Conservation (phyloP, 2,329 filamentous ascomycete species). For the Polychaeton citri region DNA sequence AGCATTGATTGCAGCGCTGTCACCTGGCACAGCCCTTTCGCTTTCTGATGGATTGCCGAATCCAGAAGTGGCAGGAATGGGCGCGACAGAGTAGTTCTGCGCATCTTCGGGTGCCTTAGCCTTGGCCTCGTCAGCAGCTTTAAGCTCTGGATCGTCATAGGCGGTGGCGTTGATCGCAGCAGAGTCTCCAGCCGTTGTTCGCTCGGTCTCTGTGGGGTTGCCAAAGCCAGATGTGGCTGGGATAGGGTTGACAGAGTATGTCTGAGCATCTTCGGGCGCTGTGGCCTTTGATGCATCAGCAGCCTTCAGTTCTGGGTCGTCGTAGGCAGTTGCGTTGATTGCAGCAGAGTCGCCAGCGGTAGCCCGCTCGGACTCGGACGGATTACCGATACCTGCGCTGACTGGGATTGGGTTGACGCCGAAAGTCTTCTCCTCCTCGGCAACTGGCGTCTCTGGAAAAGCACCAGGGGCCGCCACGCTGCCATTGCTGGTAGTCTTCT, state of each 20-base stretch:
- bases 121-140: constrained; percentile 51
- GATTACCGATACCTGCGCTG: constrained; percentile 54
- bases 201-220: constrained; percentile 44
- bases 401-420: constrained; percentile 45
- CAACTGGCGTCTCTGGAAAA: constrained; percentile 59
- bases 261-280: constrained; percentile 53
- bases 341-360: neutral
- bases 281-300: constrained; percentile 31
- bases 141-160: constrained; percentile 55
- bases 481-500: constrained; percentile 21
- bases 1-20: constrained; percentile 56
- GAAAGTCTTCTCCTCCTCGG: constrained; percentile 35
- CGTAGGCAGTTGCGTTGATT: neutral
- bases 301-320: constrained; percentile 11
- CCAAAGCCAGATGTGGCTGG: constrained; percentile 46
- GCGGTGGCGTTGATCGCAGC: constrained; percentile 53
- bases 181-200: constrained; percentile 40
- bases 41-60: neutral
- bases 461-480: constrained; percentile 35
- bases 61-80: constrained; percentile 19
- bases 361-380: constrained; percentile 21
- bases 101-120: neutral
- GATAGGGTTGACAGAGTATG: constrained; percentile 38
- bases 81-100: neutral
- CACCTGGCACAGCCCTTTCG: neutral